Evolutionary conservation across 2,329 filamentous ascomycete genomes (phyloP).

Genomic region (Rutstroemia sydowiana): DNA sequence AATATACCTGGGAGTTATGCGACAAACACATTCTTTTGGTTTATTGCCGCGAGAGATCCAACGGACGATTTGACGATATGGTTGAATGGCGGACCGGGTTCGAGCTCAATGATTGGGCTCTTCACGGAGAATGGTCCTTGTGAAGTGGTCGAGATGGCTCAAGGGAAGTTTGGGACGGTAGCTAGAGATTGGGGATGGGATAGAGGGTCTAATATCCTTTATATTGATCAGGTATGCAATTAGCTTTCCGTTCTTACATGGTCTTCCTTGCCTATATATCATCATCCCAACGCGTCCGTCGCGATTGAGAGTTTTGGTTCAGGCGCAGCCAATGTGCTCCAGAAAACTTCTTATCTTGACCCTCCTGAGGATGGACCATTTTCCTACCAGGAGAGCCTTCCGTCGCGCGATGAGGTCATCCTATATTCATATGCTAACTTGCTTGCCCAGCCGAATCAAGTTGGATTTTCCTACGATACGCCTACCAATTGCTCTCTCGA

Average conservation of each 20-base stretch:
- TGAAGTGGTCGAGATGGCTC: conserved; percentile 40
- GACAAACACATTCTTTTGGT: conserved; percentile 44
- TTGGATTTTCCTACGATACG: conserved; percentile 61
- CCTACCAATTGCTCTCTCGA: conserved; percentile 53
- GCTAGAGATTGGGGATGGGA: conserved; percentile 61
- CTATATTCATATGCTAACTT: conserved; percentile 23
- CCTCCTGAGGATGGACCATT: no score
- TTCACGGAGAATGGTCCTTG: conserved; percentile 54
- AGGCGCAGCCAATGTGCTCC: not conserved
- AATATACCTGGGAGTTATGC: conserved; percentile 48
- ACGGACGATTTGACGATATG: conserved; percentile 50
- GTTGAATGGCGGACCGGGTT: conserved; percentile 61
- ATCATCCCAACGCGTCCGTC: not conserved
- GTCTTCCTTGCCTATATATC: not conserved
- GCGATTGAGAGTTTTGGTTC: not conserved
- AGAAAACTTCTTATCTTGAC: no score
- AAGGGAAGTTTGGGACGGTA: conserved; percentile 45
- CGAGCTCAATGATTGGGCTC: conserved; percentile 56
- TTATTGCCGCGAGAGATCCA: conserved; percentile 38
- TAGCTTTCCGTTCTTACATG: not conserved
- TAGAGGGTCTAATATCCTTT: conserved; percentile 47
- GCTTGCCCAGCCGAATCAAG: conserved; percentile 55
- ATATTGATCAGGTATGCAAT: conserved; percentile 41
- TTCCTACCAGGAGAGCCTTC: no score
- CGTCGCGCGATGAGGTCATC: no score